phyloP scores from a whole-genome alignment of 2,329 filamentous ascomycete genomes.

The Botrytis galanthina region DNA sequence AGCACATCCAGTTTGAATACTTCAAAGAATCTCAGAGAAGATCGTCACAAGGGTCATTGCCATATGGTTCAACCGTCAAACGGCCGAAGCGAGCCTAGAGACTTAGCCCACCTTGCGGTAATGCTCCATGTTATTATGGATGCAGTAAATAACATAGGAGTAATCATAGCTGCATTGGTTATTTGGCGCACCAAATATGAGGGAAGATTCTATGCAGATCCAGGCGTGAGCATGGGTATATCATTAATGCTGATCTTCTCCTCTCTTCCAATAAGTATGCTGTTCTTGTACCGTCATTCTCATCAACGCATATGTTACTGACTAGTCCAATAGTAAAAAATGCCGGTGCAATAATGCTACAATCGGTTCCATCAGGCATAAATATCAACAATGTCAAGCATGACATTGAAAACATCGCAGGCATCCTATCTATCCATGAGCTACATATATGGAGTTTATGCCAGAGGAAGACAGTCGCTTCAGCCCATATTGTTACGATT shows the following conservation, averaged over 20 bases:
- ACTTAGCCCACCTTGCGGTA: slow-evolving; percentile 71
- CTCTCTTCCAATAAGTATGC: slow-evolving; percentile 52
- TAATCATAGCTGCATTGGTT: slow-evolving; percentile 66
- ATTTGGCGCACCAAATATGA: slow-evolving; percentile 64
- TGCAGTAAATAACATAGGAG: slow-evolving; percentile 72
- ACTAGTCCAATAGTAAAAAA: slow-evolving; percentile 45
- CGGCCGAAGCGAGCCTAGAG: slow-evolving; percentile 44
- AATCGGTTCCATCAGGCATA: slow-evolving; percentile 62
- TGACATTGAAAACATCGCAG: slow-evolving; percentile 69
- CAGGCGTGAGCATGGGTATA: slow-evolving; percentile 66
- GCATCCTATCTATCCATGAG: slow-evolving; percentile 66
- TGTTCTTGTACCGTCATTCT: neutral
- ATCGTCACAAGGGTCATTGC: slow-evolving; percentile 50
- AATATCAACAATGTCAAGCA: slow-evolving; percentile 62
- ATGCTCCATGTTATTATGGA: slow-evolving; percentile 70
- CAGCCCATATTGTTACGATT: slow-evolving; percentile 64
- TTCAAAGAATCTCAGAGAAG: neutral
- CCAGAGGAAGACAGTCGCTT: slow-evolving; percentile 67
- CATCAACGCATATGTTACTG: neutral
- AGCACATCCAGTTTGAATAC: neutral
- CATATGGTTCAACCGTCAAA: slow-evolving; percentile 41
- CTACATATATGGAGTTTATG: slow-evolving; percentile 73
- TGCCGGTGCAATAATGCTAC: slow-evolving; percentile 64
- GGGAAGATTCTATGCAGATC: slow-evolving; percentile 68
- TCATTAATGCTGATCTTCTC: slow-evolving; percentile 69